Evolutionary conservation across 2,329 filamentous ascomycete species (phyloP).

Genomic region (Emergomyces africanus): DNA sequence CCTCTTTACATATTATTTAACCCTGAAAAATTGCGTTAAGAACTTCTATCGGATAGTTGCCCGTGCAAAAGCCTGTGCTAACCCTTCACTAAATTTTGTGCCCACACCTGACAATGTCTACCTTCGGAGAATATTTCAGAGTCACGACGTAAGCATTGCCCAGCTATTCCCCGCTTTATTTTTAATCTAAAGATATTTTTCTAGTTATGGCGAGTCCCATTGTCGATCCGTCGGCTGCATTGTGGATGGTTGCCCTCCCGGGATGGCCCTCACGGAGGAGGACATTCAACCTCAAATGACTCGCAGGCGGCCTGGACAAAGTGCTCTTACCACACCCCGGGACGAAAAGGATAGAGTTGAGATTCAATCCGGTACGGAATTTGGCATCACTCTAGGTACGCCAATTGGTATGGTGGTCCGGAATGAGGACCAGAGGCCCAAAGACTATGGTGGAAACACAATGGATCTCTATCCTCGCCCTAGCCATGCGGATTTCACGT

Average conservation of each 20-base stretch:
- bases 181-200: slow-evolving; percentile 12
- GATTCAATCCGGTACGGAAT: slow-evolving; percentile 88
- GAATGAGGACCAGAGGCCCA: slow-evolving; percentile 86
- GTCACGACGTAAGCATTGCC: slow-evolving; percentile 53
- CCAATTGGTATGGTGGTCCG: slow-evolving; percentile 77
- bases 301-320: slow-evolving; percentile 78
- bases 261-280: slow-evolving; percentile 68
- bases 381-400: slow-evolving; percentile 77
- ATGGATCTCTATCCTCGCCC: slow-evolving; percentile 89
- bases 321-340: slow-evolving; percentile 76
- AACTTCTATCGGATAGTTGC: not conserved
- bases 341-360: slow-evolving; percentile 85
- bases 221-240: slow-evolving; percentile 72
- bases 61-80: not conserved
- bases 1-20: no score
- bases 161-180: slow-evolving; percentile 7
- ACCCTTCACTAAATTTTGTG: not conserved
- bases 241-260: slow-evolving; percentile 82
- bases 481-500: slow-evolving; percentile 92
- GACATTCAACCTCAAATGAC: slow-evolving; percentile 95
- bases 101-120: slow-evolving; percentile 75
- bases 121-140: slow-evolving; percentile 63
- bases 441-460: slow-evolving; percentile 79
- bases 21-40: not conserved
- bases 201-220: slow-evolving; percentile 71